These are phyloP conservation scores for Pseudogymnoascus sp. DNA, from an alignment of 2,329 filamentous ascomycete species.

Conservation along the genomic window DNA sequence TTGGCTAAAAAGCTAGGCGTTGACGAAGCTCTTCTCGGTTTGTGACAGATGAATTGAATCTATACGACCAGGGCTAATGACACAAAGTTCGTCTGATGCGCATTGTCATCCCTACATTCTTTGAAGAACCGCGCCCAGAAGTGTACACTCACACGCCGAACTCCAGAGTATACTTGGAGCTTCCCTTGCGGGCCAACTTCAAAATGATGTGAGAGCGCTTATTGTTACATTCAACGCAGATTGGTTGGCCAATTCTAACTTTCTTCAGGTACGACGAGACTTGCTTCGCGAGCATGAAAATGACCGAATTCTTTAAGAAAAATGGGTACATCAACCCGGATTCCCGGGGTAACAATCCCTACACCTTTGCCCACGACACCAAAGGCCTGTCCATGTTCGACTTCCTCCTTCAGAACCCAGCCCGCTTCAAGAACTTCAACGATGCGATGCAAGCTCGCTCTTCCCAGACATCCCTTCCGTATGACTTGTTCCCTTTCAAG, in stretches of 20 bases:
- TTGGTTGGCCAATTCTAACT: not conserved
- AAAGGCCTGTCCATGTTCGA: constrained; percentile 22
- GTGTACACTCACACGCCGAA: constrained; percentile 20
- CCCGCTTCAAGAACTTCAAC: constrained; percentile 23
- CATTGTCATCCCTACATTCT: constrained; percentile 14
- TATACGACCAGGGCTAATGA: not conserved
- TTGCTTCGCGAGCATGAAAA: constrained; percentile 12
- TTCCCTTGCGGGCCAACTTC: constrained; percentile 16
- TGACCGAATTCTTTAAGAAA: constrained; percentile 19
- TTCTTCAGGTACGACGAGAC: constrained; percentile 20
- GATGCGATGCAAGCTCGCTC: constrained; percentile 20
- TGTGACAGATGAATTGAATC: not conserved
- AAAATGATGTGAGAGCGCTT: constrained; percentile 15
- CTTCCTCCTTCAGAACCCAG: constrained; percentile 19
- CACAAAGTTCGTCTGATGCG: constrained; percentile 20
- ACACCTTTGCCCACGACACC: constrained; percentile 22
- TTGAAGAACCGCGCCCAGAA: constrained; percentile 17
- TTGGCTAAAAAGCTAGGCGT: constrained; percentile 18
- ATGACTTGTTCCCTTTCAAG: constrained; percentile 20
- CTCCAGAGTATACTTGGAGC: constrained; percentile 17
- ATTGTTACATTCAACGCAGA: not conserved
- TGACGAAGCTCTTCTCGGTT: constrained; percentile 20
- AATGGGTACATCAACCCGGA: constrained; percentile 19
- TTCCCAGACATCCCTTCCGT: constrained; percentile 9
- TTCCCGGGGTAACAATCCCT: constrained; percentile 20